These are phyloP conservation scores for Cordia subcordata DNA, from an alignment of 257 asterid genomes.

Conservation along the genomic window DNA sequence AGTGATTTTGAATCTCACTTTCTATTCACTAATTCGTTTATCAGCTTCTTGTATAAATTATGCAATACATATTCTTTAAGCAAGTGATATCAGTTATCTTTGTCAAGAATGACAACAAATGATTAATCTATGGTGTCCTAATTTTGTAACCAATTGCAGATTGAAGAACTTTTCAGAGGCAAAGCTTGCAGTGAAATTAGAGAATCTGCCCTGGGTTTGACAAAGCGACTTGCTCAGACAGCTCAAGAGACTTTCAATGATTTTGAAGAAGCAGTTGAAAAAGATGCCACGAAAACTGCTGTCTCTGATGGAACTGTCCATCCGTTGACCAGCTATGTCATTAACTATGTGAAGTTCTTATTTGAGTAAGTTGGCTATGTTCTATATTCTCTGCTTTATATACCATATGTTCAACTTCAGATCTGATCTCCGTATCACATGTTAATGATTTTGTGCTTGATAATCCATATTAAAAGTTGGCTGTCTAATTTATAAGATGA, in stretches of 20 bases:
- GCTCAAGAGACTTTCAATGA: slow-evolving; percentile 96
- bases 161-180: slow-evolving; percentile 79
- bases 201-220: slow-evolving; percentile 93
- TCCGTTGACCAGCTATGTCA: slow-evolving; percentile 98
- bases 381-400: neutral
- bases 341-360: slow-evolving; percentile 93
- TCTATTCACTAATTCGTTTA: too few species aligned
- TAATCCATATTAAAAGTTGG: too few species aligned
- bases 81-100: too few species aligned
- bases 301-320: slow-evolving; percentile 98
- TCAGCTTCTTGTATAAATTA: too few species aligned
- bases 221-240: slow-evolving; percentile 93
- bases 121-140: slow-evolving; percentile 4
- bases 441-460: too few species aligned
- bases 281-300: slow-evolving; percentile 98
- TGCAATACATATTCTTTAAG: too few species aligned
- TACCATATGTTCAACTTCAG: neutral
- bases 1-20: too few species aligned
- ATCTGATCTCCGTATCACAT: too few species aligned
- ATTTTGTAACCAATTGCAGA: slow-evolving; percentile 40
- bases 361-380: slow-evolving; percentile 73
- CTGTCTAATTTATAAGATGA: too few species aligned
- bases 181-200: slow-evolving; percentile 84
- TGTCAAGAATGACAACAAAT: too few species aligned
- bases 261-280: slow-evolving; percentile 98